Evolutionary conservation across 345 rosid genomes (phyloP).

Genomic region (Lenwebbia sp.): DNA sequence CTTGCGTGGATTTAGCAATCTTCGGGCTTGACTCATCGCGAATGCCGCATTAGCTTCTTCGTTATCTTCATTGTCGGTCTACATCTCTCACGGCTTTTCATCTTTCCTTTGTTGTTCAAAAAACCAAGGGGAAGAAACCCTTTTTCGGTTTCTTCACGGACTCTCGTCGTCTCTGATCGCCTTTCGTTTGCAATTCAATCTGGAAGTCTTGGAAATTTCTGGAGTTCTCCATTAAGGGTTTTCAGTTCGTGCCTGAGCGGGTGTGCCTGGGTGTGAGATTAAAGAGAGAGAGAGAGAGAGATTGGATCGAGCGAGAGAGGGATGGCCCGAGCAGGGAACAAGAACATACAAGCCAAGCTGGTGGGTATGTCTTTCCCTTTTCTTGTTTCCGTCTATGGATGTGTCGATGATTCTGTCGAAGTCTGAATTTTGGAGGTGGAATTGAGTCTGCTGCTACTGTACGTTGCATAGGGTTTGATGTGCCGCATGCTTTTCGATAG

Average conservation of each 20-base stretch:
- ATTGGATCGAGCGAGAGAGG: background rate
- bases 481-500: background rate
- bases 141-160: background rate
- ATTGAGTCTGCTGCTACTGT: background rate
- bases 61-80: background rate
- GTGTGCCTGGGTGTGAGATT: background rate
- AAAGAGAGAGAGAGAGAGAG: background rate
- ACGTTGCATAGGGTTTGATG: background rate
- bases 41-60: background rate
- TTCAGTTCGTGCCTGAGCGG: background rate
- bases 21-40: background rate
- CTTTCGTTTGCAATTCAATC: background rate
- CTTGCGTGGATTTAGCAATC: background rate
- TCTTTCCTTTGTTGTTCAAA: background rate
- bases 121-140: background rate
- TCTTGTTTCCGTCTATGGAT: background rate
- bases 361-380: conserved; percentile 56
- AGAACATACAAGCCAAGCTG: conserved; percentile 84
- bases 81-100: background rate
- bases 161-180: background rate
- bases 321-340: conserved; percentile 49
- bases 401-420: background rate
- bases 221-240: background rate
- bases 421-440: background rate
- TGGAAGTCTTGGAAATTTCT: background rate